A percentile compares a stretch with the other conserved stretches of the same genome.
Evolutionary conservation across 139 green algal genomes (phyloP).

Genomic region (Closterium sp.): DNA sequence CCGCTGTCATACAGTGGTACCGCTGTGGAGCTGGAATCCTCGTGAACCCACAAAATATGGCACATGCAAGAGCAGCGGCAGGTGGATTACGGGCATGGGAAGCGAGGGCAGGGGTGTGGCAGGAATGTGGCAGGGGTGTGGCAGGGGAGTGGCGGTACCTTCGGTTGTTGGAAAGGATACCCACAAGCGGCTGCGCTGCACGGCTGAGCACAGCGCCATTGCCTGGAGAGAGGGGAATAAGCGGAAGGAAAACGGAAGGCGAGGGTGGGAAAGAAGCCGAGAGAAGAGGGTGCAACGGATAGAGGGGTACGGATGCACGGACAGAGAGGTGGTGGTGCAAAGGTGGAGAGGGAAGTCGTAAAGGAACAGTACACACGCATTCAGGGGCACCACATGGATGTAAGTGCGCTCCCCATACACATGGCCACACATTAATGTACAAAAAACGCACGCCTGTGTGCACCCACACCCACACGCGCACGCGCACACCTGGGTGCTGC

Average conservation of each 20-base stretch:
- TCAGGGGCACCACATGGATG: background rate
- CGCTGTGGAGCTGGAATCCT: no score
- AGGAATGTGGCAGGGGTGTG: no score
- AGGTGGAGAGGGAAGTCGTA: background rate
- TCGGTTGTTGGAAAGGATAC: conserved; percentile 26
- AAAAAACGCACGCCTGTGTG: background rate
- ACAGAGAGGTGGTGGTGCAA: background rate
- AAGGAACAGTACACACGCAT: background rate
- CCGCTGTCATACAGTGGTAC: no score
- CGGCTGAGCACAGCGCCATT: conserved; percentile 28
- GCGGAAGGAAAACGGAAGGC: background rate
- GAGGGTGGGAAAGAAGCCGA: background rate
- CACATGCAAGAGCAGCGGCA: no score
- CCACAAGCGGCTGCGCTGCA: conserved; percentile 32
- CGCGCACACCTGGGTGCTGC: conserved; percentile 19
- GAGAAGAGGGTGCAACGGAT: no score
- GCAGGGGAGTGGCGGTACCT: background rate
- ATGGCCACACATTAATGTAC: background rate
- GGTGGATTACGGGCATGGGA: no score
- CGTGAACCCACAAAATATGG: no score
- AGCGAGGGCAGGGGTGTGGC: background rate
- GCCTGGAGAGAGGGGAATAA: background rate
- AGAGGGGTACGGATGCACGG: background rate
- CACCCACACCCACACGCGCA: background rate
- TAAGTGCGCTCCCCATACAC: background rate